Evolutionary conservation across 1,139 yeast species (phyloP).

Genomic region (Tardiomyces digboiensis): DNA sequence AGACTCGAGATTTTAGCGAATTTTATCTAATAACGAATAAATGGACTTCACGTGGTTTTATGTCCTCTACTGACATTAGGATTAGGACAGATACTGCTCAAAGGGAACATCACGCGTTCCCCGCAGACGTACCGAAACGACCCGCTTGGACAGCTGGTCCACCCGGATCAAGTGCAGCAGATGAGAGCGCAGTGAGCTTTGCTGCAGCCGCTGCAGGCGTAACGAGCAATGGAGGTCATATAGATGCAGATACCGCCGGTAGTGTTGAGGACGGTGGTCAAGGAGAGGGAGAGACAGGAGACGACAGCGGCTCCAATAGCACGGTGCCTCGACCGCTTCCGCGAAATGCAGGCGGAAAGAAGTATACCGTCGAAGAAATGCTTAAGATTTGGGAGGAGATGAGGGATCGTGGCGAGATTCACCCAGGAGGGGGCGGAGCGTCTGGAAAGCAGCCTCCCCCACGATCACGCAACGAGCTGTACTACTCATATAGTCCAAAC

Average conservation of each 20-base stretch:
- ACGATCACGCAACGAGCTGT: constrained; percentile 10
- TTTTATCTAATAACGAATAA: no score
- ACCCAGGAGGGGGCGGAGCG: constrained; percentile 18
- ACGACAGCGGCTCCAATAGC: no score
- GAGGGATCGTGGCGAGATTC: constrained; percentile 24
- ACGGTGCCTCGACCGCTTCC: background rate
- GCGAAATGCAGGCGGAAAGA: constrained; percentile 12
- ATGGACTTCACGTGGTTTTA: no score
- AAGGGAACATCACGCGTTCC: no score
- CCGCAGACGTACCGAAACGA: background rate
- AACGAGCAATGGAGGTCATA: background rate
- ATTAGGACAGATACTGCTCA: no score
- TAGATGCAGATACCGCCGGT: background rate
- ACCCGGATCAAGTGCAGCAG: background rate
- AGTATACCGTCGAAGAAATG: constrained; percentile 44
- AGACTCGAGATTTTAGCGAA: no score
- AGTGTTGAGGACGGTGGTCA: background rate
- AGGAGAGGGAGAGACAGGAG: background rate
- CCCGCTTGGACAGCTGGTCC: background rate
- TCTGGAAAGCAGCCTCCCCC: constrained; percentile 18
- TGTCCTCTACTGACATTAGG: no score
- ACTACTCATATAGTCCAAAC: constrained; percentile 21
- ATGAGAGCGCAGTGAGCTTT: background rate
- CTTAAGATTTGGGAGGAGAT: constrained; percentile 43
- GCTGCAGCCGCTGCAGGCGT: background rate